A percentile compares a stretch with the other conserved stretches of the same genome.
phyloP scores from a whole-genome alignment of 805 yeast genomes.

The Metschnikowia shivogae region DNA sequence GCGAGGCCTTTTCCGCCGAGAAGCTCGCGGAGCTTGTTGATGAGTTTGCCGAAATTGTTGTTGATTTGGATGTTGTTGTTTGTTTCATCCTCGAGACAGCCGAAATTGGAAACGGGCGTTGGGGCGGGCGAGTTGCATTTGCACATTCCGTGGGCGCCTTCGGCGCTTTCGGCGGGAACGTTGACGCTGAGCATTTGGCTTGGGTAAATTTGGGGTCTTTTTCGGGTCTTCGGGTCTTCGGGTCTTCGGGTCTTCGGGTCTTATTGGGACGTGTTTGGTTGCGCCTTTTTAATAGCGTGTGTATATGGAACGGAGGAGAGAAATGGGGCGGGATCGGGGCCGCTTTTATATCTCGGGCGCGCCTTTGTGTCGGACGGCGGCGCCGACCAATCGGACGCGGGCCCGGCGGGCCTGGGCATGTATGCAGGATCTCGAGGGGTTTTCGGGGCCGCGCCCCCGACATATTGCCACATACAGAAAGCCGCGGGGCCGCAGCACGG shows the following conservation, averaged over 20 bases:
- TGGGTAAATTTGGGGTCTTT: not conserved
- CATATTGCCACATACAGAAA: not conserved
- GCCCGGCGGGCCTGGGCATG: not conserved
- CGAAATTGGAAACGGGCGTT: conserved; percentile 14
- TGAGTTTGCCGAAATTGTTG: conserved; percentile 22
- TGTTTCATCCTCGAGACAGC: conserved; percentile 16
- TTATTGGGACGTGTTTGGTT: too few relatives aligned
- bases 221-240: too few relatives aligned
- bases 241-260: too few relatives aligned
- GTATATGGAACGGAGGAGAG: not conserved
- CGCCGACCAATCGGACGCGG: conserved; percentile 3
- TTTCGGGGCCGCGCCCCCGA: not conserved
- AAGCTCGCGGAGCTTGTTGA: conserved; percentile 23
- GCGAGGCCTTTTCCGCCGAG: conserved; percentile 35
- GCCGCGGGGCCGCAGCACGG: too few relatives aligned
- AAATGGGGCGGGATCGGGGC: not conserved
- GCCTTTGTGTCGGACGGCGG: not conserved
- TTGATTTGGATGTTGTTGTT: conserved; percentile 16
- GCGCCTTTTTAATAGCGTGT: not conserved
- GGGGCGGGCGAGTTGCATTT: conserved; percentile 6
- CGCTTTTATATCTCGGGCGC: not conserved
- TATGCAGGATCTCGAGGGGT: not conserved
- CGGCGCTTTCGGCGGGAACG: conserved; percentile 6
- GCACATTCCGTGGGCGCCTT: conserved; percentile 9
- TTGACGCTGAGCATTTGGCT: conserved; percentile 9